Conservation (phyloP, 1,139 yeast genomes). For the Yamadazyma spencermartinsiae region DNA sequence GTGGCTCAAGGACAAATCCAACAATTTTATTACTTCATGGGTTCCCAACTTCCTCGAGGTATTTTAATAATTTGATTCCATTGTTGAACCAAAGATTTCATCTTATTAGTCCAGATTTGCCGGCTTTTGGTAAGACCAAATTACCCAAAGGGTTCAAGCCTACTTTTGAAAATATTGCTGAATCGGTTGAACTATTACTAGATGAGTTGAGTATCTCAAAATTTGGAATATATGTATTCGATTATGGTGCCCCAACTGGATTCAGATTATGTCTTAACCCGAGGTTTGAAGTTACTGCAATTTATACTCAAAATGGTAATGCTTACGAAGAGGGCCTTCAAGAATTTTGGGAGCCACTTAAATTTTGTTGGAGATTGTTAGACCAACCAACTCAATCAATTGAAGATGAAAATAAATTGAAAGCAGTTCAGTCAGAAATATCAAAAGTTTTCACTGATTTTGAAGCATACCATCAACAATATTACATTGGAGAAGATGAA, state of each 20-base stretch:
- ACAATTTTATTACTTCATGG: conserved; percentile 41
- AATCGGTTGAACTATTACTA: conserved; percentile 30
- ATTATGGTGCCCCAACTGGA: conserved; percentile 46
- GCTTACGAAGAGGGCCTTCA: conserved; percentile 42
- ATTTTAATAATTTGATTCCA: conserved; percentile 37
- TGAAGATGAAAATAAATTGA: conserved; percentile 10
- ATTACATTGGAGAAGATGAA: conserved; percentile 27
- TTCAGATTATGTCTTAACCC: conserved; percentile 32
- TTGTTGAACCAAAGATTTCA: conserved; percentile 33
- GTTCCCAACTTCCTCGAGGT: conserved; percentile 42
- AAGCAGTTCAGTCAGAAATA: conserved; percentile 15
- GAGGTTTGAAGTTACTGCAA: conserved; percentile 27
- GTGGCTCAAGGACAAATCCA: conserved; percentile 31
- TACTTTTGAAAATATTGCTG: conserved; percentile 32
- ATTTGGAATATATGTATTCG: conserved; percentile 38
- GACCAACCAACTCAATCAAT: conserved; percentile 10
- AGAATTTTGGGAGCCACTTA: conserved; percentile 37
- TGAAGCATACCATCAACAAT: conserved; percentile 26
- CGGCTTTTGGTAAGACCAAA: conserved; percentile 42
- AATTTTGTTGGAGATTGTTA: conserved; percentile 28
- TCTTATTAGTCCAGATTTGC: conserved; percentile 46
- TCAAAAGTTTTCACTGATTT: conserved; percentile 15
- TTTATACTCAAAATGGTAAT: conserved; percentile 44
- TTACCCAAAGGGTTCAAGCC: conserved; percentile 24
- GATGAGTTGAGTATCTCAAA: conserved; percentile 21